Base-by-base conservation (phyloP, 2,329 filamentous ascomycete species). In the Catunica adiposa region DNA sequence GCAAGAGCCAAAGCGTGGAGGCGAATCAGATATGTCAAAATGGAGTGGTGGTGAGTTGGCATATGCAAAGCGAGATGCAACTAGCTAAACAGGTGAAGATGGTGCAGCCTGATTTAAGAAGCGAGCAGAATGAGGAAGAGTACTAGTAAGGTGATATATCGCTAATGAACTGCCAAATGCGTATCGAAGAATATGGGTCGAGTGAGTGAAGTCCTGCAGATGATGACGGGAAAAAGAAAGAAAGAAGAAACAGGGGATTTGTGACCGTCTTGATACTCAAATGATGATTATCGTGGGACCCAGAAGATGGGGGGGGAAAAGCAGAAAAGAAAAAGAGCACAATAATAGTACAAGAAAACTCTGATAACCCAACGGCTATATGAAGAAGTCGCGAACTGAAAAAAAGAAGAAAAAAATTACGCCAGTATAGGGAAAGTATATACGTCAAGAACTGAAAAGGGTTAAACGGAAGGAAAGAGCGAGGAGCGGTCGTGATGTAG, bases 401-500 rank as follows among this genome's bases (percentile, higher is more conserved):
- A 11, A 26, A 51, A 48, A 48, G 9, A 48, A 48, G 15, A 23
- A n/a, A n/a, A n/a, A n/a, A n/a, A n/a, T 34, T 20, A 52, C 14
- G 31, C 11, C 17, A 38, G 20, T 23, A n/a, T 38, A n/a, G 50
- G 31, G 34, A 40, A 52, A 22, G 34, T 15, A 51, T 29, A n/a
- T 51, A 52, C 50, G 22, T 38, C 31, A 51, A 17, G 25, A 50
- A 25, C 14, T 14, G 9, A 22, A 38, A 17, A 14, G 15, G 20
- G 11, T 14, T 52, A 29, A 26, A 51, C 29, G 25, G 17, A 52
- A 52, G 34, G 50, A 40, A 52, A 52, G 50, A 52, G 50, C 15
- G 50, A 23, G 34, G 20, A n/a, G n/a, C n/a, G 50, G 50, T 52
- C 50, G 22, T 17, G 44, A 48, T 48, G n/a, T 25, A 2, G 44